Evolutionary conservation across 208 protist genomes (phyloP).

Genomic region (Crithidia thermophila): DNA sequence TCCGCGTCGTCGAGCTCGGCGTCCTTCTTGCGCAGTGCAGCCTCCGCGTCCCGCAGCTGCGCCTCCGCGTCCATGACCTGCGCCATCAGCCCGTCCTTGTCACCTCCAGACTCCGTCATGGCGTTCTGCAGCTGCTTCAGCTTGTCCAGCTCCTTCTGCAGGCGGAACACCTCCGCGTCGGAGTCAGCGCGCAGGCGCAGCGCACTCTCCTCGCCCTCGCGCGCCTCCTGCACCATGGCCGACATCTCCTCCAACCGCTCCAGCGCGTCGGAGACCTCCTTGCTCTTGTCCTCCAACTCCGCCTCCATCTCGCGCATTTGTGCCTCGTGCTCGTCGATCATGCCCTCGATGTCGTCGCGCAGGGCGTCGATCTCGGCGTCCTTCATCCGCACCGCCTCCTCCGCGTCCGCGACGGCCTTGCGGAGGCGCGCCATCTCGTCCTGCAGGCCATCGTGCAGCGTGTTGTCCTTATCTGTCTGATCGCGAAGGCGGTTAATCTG

Average conservation of each 20-base stretch:
- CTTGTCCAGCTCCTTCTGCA: slow-evolving; percentile 69
- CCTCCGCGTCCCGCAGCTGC: slow-evolving; percentile 34
- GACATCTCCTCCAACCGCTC: slow-evolving; percentile 77
- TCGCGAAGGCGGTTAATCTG: slow-evolving; percentile 58
- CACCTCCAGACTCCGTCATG: slow-evolving; percentile 18
- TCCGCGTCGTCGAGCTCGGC: slow-evolving; percentile 24
- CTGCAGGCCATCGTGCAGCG: slow-evolving; percentile 36
- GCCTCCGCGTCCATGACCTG: slow-evolving; percentile 33
- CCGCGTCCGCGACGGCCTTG: slow-evolving; percentile 37
- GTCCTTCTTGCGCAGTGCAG: slow-evolving; percentile 23
- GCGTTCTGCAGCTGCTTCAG: slow-evolving; percentile 38
- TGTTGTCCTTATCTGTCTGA: slow-evolving; percentile 44
- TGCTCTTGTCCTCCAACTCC: slow-evolving; percentile 57
- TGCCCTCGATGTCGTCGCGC: slow-evolving; percentile 48
- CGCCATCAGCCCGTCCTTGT: slow-evolving; percentile 32
- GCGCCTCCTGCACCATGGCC: slow-evolving; percentile 77
- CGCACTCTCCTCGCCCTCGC: slow-evolving; percentile 63
- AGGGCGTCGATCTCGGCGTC: slow-evolving; percentile 52
- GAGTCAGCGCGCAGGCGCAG: slow-evolving; percentile 54
- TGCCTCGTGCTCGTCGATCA: slow-evolving; percentile 65
- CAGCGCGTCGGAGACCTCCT: slow-evolving; percentile 73
- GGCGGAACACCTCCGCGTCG: slow-evolving; percentile 72
- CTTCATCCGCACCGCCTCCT: slow-evolving; percentile 45
- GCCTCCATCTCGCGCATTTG: slow-evolving; percentile 57
- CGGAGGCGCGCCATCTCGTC: slow-evolving; percentile 45